phyloP scores from a whole-genome alignment of 2,329 filamentous ascomycete species.

The Calonectria ilicicola region DNA sequence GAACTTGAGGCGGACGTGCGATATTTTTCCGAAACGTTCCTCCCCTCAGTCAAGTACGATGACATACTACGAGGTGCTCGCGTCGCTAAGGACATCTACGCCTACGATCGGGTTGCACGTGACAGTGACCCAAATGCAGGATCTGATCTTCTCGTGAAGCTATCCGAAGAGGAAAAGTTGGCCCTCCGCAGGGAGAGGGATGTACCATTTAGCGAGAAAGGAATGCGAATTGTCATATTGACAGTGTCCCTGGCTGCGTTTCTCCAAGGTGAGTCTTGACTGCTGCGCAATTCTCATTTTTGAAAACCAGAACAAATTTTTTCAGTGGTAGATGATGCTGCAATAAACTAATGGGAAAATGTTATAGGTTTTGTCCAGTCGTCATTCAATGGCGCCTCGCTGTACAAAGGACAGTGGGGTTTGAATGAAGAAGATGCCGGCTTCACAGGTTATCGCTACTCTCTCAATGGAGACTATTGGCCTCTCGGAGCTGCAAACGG shows the following conservation, averaged over 20 bases:
- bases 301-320: background rate
- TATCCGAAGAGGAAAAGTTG: conserved; percentile 50
- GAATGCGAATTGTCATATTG: conserved; percentile 54
- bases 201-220: conserved; percentile 51
- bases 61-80: conserved; percentile 52
- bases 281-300: too few species aligned
- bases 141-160: conserved; percentile 45
- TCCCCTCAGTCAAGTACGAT: conserved; percentile 46
- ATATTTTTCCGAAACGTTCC: conserved; percentile 43
- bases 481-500: conserved; percentile 54
- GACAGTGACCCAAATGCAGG: conserved; percentile 36
- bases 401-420: conserved; percentile 44
- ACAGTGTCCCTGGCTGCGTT: conserved; percentile 59
- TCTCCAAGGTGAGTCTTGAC: conserved; percentile 46
- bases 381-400: conserved; percentile 55
- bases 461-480: conserved; percentile 47
- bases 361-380: conserved; percentile 55
- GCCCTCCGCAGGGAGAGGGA: conserved; percentile 54
- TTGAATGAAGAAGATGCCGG: conserved; percentile 1
- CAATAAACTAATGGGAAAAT: background rate
- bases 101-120: conserved; percentile 53
- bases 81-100: conserved; percentile 54
- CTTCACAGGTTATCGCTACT: background rate
- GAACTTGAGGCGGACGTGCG: conserved; percentile 52
- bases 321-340: background rate